Percentiles rank a stretch among this genome's conserved stretches.
These are phyloP conservation scores for Colletotrichum orchidophilum DNA, from an alignment of 2,329 filamentous ascomycete genomes.

Conservation along the genomic window DNA sequence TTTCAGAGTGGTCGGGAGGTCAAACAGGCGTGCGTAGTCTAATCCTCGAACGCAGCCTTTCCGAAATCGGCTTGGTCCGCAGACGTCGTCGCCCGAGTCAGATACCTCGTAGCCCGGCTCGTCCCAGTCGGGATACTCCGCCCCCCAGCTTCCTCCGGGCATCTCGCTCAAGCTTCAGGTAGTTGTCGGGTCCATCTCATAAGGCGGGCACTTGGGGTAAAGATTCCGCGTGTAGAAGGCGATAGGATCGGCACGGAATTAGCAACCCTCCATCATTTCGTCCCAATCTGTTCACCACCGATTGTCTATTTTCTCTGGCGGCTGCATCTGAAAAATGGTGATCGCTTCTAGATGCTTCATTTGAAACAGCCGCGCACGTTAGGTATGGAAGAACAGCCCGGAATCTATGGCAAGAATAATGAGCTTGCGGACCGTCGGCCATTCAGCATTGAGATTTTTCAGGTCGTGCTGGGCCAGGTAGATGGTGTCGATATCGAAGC, in stretches of 20 bases:
- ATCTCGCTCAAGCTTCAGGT: neutral
- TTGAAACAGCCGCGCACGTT: neutral
- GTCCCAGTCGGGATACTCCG: neutral
- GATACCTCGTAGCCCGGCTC: neutral
- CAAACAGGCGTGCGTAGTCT: neutral
- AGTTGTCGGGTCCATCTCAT: conserved; percentile 8
- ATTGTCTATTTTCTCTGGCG: neutral
- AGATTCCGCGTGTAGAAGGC: neutral
- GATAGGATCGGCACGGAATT: conserved; percentile 1
- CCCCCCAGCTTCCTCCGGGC: neutral
- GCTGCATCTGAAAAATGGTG: neutral
- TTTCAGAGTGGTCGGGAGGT: too few species aligned
- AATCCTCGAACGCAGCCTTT: neutral
- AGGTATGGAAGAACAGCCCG: neutral
- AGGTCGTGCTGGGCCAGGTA: neutral
- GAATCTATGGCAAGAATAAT: conserved; percentile 1
- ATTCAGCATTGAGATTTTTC: neutral
- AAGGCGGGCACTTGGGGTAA: neutral
- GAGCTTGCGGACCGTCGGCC: neutral
- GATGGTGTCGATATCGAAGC: conserved; percentile 1
- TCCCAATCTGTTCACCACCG: neutral
- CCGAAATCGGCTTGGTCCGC: neutral
- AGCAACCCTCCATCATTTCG: neutral
- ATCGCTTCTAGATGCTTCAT: neutral
- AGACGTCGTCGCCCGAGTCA: neutral